phyloP scores from a whole-genome alignment of 208 protist genomes.

The Vickermania ingenoplastis region DNA sequence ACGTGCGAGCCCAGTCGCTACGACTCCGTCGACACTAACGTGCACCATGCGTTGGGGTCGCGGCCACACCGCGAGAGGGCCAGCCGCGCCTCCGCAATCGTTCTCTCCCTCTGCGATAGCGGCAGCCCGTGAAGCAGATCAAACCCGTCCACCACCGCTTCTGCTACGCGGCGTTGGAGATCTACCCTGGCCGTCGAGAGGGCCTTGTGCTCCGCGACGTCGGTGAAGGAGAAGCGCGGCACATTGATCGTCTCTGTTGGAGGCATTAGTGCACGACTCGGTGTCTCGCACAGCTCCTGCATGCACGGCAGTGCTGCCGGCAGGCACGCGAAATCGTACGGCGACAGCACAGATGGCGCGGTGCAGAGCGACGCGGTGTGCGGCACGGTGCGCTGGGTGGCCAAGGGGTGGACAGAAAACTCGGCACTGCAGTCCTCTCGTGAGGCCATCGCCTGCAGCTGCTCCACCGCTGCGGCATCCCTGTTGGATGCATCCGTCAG shows the following conservation, averaged over 20 bases:
- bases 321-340: constrained; percentile 43
- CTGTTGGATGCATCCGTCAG: constrained; percentile 7
- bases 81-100: background rate
- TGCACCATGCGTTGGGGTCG: background rate
- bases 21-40: no score
- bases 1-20: no score
- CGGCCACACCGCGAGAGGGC: background rate
- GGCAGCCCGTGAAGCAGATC: constrained; percentile 5
- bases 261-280: constrained; percentile 27
- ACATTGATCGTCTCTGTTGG: constrained; percentile 52
- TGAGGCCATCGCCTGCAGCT: background rate
- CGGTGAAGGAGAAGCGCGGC: constrained; percentile 59
- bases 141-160: constrained; percentile 9
- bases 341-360: constrained; percentile 27
- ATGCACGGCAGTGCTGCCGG: constrained; percentile 38
- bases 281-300: constrained; percentile 17
- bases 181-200: constrained; percentile 43
- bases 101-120: background rate
- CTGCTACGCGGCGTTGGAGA: constrained; percentile 25
- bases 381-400: background rate
- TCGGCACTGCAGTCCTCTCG: no score
- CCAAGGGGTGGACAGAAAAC: no score
- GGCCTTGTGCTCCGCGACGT: constrained; percentile 39
- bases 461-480: background rate
- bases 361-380: background rate